Percentiles rank a stretch among this genome's conserved stretches.
Conservation (phyloP, 176 grass and related monocot species). For the Cenchrus americanus region DNA sequence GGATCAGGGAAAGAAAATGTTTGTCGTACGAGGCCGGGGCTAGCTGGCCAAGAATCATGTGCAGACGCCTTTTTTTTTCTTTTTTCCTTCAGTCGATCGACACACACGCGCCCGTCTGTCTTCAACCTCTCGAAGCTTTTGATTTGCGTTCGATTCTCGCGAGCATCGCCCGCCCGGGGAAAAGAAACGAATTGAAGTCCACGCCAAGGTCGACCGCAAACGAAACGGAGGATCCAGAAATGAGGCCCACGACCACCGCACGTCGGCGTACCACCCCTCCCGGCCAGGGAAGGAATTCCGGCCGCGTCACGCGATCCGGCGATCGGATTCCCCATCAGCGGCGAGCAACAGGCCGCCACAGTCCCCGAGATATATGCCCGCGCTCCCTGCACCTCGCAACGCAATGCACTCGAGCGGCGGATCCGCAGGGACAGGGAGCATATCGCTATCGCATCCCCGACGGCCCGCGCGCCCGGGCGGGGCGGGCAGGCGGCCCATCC, state of each 20-base stretch:
- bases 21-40: neutral
- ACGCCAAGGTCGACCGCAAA: constrained; percentile 18
- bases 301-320: neutral
- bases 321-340: neutral
- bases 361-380: constrained; percentile 16
- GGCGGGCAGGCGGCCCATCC: neutral
- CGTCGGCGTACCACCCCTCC: neutral
- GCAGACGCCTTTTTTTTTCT: neutral
- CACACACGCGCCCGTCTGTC: neutral
- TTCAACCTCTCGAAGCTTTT: neutral
- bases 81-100: neutral
- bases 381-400: too few species aligned
- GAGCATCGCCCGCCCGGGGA: too few species aligned
- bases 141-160: neutral
- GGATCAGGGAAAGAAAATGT: neutral
- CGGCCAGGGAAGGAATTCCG: neutral
- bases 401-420: too few species aligned
- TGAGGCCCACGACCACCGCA: neutral
- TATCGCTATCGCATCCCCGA: neutral
- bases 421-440: neutral
- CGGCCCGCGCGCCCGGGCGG: too few species aligned
- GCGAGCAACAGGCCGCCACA: neutral
- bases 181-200: neutral
- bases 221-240: constrained; percentile 23
- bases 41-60: neutral